These are phyloP conservation scores for Exsudoporus frostii DNA, from an alignment of 768 basidiomycete species.

Conservation along the genomic window DNA sequence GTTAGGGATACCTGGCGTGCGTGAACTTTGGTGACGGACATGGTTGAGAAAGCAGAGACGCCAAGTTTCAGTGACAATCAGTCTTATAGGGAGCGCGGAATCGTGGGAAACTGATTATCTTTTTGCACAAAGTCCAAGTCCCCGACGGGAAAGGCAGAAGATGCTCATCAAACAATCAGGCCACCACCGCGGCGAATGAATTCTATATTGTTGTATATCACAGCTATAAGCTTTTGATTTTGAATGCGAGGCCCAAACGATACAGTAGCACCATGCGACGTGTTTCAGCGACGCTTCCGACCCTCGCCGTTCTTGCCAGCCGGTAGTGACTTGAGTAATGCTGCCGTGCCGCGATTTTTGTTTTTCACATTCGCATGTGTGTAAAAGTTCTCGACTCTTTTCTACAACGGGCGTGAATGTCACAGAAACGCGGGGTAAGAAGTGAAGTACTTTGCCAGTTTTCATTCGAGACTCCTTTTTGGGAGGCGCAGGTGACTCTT, in stretches of 20 bases:
- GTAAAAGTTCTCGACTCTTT: conserved; percentile 89
- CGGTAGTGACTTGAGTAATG: conserved; percentile 54
- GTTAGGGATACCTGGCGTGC: conserved; percentile 75
- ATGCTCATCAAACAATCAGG: conserved; percentile 15
- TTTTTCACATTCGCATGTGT: conserved; percentile 83
- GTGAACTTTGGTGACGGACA: conserved; percentile 90
- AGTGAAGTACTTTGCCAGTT: conserved; percentile 74
- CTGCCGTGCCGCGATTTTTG: conserved; percentile 67
- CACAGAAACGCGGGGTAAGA: not conserved
- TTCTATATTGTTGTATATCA: conserved; percentile 14
- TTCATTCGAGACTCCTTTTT: conserved; percentile 81
- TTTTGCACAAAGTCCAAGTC: conserved; percentile 1
- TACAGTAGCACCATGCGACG: conserved; percentile 17
- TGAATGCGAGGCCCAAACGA: conserved; percentile 5
- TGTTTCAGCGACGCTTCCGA: conserved; percentile 35
- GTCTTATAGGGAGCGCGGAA: conserved; percentile 22
- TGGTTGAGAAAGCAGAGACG: conserved; percentile 41
- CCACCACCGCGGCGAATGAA: no score
- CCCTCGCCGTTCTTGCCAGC: conserved; percentile 48
- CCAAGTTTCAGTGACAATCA: conserved; percentile 3
- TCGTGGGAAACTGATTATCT: conserved; percentile 40
- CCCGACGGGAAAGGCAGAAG: not conserved
- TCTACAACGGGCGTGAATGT: conserved; percentile 42
- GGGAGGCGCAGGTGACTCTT: conserved; percentile 31
- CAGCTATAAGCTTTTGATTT: conserved; percentile 6